Evolutionary conservation across 176 grass and related monocot species (phyloP), one percentile per base, ranked within the genome.

Genomic region (Otatea glauca): DNA sequence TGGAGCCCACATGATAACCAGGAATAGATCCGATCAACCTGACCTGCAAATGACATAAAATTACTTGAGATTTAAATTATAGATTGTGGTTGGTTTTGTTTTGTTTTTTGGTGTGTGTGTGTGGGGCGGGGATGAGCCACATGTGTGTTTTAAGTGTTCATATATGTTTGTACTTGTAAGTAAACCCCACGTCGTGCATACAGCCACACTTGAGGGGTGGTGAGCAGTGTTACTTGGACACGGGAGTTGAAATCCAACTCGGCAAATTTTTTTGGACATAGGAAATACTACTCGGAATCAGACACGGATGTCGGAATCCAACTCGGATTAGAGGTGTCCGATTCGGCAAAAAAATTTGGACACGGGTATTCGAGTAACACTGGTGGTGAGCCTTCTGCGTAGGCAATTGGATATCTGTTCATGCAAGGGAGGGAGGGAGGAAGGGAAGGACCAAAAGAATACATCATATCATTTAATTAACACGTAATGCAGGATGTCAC

Each of bases 1-100:
- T 95, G 21, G 89, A 42, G 8, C 93, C 96, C 54, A 56, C 87
- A 70, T 98, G 96, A 86, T 98, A 98, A 81, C 93, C 93, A 66
- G 96, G 96, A 86, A 95, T 91, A 34, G 96, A 98, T 64, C 87
- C 92, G 38, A 98, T 92, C 80, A 98, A 84, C 83, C 92, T 93
- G 70, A 98, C 96, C 96, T 98, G 76, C 48, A 56, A 71, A 83
- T 5, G 7, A 70, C 32, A 56, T 42, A 80, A 83, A 76, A 79
- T 75, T 9, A 70, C 47, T 35, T 24, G 25, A 85, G 53, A 47
- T 41, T 41, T 64, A 63, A 61, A 59, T 50, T 75, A 75, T 80
- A 4, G 35, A n/a, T n/a, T n/a, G n/a, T n/a, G n/a, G n/a, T n/a
- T n/a, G n/a, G n/a, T n/a, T n/a, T n/a, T n/a, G n/a, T n/a, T n/a